Conservation (phyloP, 2,329 filamentous ascomycete species). For the Talaromyces funiculosus region DNA sequence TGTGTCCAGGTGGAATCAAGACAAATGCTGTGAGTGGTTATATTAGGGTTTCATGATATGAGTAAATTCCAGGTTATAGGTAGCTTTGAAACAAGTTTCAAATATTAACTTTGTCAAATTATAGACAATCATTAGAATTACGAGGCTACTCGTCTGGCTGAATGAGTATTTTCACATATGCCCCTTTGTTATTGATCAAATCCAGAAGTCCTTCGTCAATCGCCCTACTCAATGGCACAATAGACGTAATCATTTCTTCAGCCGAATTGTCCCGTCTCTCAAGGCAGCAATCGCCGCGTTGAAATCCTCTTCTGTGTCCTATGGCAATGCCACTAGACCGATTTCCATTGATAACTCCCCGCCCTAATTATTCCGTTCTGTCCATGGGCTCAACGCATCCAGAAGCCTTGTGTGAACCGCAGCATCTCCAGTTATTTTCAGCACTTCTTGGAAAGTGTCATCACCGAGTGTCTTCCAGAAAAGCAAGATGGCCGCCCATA, state of each 20-base stretch:
- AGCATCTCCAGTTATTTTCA: conserved; percentile 24
- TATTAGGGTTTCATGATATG: no score
- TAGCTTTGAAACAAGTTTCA: no score
- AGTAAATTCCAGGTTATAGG: no score
- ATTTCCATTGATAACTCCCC: not conserved
- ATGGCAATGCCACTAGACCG: not conserved
- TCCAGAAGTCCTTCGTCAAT: conserved; percentile 30
- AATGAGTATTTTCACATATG: conserved; percentile 5
- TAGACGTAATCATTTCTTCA: conserved; percentile 1
- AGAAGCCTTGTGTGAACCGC: conserved; percentile 15
- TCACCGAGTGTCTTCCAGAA: conserved; percentile 38
- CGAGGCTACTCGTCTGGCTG: not conserved
- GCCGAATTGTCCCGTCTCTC: not conserved
- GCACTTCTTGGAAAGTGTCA: conserved; percentile 34
- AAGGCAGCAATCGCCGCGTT: not conserved
- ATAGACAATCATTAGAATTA: no score
- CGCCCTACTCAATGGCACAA: not conserved
- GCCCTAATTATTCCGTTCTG: not conserved
- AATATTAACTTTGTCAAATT: no score
- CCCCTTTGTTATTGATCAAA: conserved; percentile 6
- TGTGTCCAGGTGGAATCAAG: no score
- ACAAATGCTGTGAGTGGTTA: no score
- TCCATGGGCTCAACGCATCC: conserved; percentile 11
- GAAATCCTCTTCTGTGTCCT: no score
- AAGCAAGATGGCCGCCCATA: conserved; percentile 48